Percentiles rank a stretch among this genome's conserved stretches.
phyloP scores from a whole-genome alignment of 495 filamentous ascomycete genomes.

The Trichoderma parareesei region DNA sequence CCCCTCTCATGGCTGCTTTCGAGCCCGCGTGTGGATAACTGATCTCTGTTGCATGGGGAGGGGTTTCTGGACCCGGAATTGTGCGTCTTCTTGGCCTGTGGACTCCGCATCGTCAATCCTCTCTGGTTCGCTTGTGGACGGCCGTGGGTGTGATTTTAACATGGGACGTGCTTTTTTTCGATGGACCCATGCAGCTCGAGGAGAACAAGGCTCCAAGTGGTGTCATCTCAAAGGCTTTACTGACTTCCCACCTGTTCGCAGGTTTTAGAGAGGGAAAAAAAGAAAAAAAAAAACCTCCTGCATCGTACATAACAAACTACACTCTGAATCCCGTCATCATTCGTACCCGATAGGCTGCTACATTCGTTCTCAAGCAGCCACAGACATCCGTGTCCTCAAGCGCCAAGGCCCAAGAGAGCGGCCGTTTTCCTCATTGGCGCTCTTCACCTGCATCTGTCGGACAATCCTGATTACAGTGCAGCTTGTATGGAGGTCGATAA shows the following conservation, averaged over 20 bases:
- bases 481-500: conserved; percentile 35
- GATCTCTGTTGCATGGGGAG: conserved; percentile 5
- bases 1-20: neutral
- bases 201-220: conserved; percentile 9
- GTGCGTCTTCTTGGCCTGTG: neutral
- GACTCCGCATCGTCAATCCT: conserved; percentile 9
- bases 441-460: conserved; percentile 1
- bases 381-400: conserved; percentile 2
- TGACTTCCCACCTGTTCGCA: conserved; percentile 11
- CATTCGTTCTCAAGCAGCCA: conserved; percentile 7
- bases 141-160: conserved; percentile 1
- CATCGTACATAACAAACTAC: conserved; percentile 8
- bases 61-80: neutral
- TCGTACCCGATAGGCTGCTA: conserved; percentile 5
- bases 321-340: neutral
- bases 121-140: conserved; percentile 8
- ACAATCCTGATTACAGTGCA: neutral
- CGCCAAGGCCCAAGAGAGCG: conserved; percentile 6
- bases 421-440: conserved; percentile 3
- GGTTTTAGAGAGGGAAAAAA: conserved; percentile 7
- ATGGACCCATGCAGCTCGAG: conserved; percentile 8
- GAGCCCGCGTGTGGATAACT: neutral
- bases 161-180: conserved; percentile 7
- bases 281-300: conserved; percentile 3
- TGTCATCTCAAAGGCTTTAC: conserved; percentile 8